These are phyloP conservation scores for Thalassia testudinum DNA, from an alignment of 116 monocot species.

Conservation along the genomic window DNA sequence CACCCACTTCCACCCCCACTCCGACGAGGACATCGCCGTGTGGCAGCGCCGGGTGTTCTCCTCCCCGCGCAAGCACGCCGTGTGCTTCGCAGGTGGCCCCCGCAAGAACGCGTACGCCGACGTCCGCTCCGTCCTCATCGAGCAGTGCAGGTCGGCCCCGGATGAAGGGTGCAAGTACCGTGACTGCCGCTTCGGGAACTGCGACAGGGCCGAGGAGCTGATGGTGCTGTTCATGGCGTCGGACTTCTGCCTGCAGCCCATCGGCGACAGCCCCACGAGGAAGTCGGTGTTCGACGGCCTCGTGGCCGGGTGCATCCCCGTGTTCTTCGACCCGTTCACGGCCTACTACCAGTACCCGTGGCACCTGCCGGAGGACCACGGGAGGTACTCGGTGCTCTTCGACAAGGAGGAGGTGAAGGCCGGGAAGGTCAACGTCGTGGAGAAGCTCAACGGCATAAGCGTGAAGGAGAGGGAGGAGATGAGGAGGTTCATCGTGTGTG, in stretches of 20 bases:
- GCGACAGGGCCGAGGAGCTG: constrained; percentile 14
- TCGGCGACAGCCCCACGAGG: constrained; percentile 48
- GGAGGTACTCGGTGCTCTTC: constrained; percentile 35
- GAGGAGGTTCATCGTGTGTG: constrained; percentile 35
- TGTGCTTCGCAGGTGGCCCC: constrained; percentile 30
- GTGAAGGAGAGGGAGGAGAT: constrained; percentile 24
- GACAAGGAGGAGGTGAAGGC: constrained; percentile 33
- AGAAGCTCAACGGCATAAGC: constrained; percentile 10
- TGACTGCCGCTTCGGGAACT: constrained; percentile 14
- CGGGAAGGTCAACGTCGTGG: constrained; percentile 26
- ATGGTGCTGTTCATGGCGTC: constrained; percentile 18
- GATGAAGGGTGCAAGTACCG: constrained; percentile 15
- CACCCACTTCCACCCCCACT: constrained; percentile 38
- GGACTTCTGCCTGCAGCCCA: constrained; percentile 54
- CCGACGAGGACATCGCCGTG: constrained; percentile 14
- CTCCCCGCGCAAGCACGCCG: constrained; percentile 12
- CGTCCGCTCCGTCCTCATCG: constrained; percentile 23
- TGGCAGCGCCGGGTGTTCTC: constrained; percentile 17
- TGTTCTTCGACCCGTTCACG: constrained; percentile 37
- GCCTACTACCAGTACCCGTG: constrained; percentile 57
- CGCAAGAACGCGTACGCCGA: constrained; percentile 9
- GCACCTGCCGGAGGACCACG: constrained; percentile 43
- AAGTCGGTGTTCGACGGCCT: constrained; percentile 49
- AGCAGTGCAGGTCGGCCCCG: constrained; percentile 10
- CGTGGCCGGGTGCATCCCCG: constrained; percentile 47